A percentile compares a stretch with the other conserved stretches of the same genome.
These are phyloP conservation scores for Eudorina sp. DNA, from an alignment of 139 green algal species.

Conservation along the genomic window DNA sequence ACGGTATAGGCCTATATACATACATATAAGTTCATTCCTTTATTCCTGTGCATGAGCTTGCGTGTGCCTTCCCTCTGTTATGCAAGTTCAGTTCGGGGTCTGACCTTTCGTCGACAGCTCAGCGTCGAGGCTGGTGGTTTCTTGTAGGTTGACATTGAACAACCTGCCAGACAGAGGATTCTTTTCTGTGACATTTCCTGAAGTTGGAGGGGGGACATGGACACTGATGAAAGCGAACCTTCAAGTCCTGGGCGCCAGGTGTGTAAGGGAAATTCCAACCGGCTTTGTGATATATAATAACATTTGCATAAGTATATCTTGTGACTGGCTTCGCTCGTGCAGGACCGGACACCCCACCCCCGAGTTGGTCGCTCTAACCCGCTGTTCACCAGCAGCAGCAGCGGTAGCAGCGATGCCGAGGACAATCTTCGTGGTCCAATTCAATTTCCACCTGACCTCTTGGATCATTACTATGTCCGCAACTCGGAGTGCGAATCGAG, in stretches of 20 bases:
- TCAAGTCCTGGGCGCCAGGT: background rate
- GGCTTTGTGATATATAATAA: too few species aligned
- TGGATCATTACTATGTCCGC: background rate
- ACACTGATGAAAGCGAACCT: background rate
- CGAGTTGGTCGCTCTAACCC: background rate
- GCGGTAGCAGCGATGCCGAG: background rate
- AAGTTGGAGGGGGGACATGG: background rate
- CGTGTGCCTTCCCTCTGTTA: too few species aligned
- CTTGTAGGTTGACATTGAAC: too few species aligned
- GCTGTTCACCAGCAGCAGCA: slow-evolving; percentile 11
- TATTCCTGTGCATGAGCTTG: too few species aligned
- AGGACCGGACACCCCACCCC: background rate
- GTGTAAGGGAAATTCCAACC: background rate
- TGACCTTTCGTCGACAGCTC: too few species aligned
- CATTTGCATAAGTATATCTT: background rate
- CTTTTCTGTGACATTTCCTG: background rate
- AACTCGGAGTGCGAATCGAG: background rate
- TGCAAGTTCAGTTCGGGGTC: too few species aligned
- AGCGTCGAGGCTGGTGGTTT: too few species aligned
- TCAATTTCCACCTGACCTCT: background rate
- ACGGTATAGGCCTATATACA: too few species aligned
- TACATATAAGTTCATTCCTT: too few species aligned
- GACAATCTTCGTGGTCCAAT: too few species aligned
- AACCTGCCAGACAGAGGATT: too few species aligned
- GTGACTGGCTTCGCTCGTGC: background rate